phyloP scores from a whole-genome alignment of 148 eudicot species.

The Camellia lanceoleosa region DNA sequence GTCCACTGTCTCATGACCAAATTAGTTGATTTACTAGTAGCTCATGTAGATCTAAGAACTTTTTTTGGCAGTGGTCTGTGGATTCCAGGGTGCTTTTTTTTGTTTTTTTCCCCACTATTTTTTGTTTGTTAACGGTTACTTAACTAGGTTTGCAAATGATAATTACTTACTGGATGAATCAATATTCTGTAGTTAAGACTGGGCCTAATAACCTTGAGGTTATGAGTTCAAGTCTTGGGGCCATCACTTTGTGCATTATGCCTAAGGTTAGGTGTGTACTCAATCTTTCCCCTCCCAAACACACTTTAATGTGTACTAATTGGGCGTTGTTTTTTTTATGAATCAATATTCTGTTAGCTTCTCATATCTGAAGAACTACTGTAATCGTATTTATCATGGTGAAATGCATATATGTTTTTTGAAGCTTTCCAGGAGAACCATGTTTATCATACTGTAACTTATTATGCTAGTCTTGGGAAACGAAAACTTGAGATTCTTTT shows the following conservation, averaged over 20 bases:
- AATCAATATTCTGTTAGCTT: not conserved
- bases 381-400: conserved; percentile 3
- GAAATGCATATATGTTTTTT: not conserved
- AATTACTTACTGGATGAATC: not conserved
- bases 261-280: too few species aligned
- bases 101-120: not conserved
- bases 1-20: not conserved
- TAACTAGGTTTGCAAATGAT: not conserved
- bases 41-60: not conserved
- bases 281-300: too few species aligned
- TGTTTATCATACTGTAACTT: not conserved
- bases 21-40: not conserved
- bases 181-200: not conserved
- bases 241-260: too few species aligned
- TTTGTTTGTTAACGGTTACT: not conserved
- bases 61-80: not conserved
- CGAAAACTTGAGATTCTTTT: not conserved
- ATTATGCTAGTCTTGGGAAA: not conserved
- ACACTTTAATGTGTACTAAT: too few species aligned
- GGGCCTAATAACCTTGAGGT: too few species aligned
- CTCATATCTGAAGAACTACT: not conserved
- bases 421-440: not conserved
- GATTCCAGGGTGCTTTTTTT: not conserved
- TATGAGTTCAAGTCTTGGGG: too few species aligned
- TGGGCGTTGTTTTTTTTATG: too few species aligned